Evolutionary conservation across 2,329 filamentous ascomycete species (phyloP).

Genomic region (Sarocladium brachiariae): DNA sequence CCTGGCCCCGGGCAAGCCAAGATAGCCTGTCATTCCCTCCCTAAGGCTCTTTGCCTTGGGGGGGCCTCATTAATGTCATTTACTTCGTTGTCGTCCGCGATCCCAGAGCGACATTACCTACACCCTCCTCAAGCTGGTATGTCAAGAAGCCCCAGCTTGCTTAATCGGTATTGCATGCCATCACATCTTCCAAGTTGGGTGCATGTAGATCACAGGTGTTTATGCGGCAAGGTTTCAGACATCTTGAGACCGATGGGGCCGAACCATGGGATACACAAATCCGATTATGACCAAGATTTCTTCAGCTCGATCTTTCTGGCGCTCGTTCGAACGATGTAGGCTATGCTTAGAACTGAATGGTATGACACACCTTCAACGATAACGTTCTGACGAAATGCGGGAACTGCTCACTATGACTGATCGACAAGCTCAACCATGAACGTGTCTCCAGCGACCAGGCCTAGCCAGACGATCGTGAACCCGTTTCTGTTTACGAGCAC

Average conservation of each 20-base stretch:
- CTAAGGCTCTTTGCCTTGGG: not conserved
- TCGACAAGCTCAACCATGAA: not conserved
- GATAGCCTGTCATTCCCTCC: not conserved
- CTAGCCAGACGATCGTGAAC: not conserved
- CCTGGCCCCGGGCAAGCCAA: conserved; percentile 4
- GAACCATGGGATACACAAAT: conserved; percentile 2
- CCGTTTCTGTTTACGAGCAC: not conserved
- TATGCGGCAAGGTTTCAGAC: conserved; percentile 7
- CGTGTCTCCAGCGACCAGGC: not conserved
- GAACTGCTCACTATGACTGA: not conserved
- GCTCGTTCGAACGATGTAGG: not conserved
- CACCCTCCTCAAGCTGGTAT: not conserved
- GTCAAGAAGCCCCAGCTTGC: not conserved
- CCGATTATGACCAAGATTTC: conserved; percentile 5
- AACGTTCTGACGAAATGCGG: not conserved
- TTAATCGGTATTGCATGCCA: not conserved
- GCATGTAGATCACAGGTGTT: conserved; percentile 7
- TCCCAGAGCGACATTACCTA: not conserved
- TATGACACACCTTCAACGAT: not conserved
- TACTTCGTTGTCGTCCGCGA: not conserved
- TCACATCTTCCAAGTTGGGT: not conserved
- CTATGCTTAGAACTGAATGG: not conserved
- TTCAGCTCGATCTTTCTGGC: not conserved
- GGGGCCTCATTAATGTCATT: not conserved
- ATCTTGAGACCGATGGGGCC: conserved; percentile 5